phyloP scores from a whole-genome alignment of 1,139 yeast species.

The Taiozyma sp. region DNA sequence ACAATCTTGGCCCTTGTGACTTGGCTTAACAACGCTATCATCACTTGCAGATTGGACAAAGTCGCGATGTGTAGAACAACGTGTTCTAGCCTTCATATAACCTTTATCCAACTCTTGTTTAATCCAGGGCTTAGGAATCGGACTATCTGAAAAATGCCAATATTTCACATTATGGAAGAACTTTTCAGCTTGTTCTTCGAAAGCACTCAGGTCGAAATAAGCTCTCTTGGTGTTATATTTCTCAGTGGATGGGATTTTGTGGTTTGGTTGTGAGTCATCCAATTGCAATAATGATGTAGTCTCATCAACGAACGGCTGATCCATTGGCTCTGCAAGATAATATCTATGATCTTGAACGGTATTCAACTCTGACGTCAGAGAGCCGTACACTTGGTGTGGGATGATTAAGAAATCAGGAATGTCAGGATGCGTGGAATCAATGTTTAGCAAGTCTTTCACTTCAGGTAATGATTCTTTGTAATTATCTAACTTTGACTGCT shows the following conservation, averaged over 20 bases:
- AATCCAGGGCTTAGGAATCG: conserved; percentile 42
- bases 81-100: conserved; percentile 3
- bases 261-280: neutral
- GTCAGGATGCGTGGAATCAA: neutral
- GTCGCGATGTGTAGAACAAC: conserved; percentile 6
- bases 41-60: neutral
- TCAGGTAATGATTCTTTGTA: neutral
- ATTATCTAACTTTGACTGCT: neutral
- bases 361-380: conserved; percentile 36
- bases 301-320: conserved; percentile 7
- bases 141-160: conserved; percentile 37
- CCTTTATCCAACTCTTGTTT: neutral
- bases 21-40: conserved; percentile 1
- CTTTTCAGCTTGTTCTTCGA: neutral
- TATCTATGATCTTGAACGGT: conserved; percentile 26
- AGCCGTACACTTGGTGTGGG: conserved; percentile 38
- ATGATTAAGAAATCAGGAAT: conserved; percentile 22
- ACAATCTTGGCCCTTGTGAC: conserved; percentile 5
- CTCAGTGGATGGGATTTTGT: neutral
- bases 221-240: conserved; percentile 3
- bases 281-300: neutral
- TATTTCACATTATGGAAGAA: conserved; percentile 22
- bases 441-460: neutral
- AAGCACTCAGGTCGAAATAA: conserved; percentile 4
- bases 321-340: conserved; percentile 9